Percentiles rank a stretch among this genome's conserved stretches.
Evolutionary conservation across 75 land plant species (phyloP).

Genomic region (Pinus albicaulis): DNA sequence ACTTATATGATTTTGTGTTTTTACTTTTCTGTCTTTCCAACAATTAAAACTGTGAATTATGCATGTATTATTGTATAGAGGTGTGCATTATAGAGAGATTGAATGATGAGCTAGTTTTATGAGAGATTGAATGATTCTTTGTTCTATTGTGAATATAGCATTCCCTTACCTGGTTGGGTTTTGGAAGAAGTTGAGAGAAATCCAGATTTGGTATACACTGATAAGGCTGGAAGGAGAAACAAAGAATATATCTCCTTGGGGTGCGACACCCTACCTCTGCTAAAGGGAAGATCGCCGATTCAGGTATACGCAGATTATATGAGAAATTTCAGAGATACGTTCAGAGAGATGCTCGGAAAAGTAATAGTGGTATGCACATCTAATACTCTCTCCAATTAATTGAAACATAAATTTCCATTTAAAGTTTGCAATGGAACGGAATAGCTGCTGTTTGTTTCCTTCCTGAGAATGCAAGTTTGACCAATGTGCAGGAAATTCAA

Average conservation of each 20-base stretch:
- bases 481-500: constrained; percentile 69
- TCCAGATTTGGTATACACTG: constrained; percentile 85
- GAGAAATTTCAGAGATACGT: constrained; percentile 78
- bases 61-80: too few relatives aligned
- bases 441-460: too few relatives aligned
- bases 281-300: constrained; percentile 89
- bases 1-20: too few relatives aligned
- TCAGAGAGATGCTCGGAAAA: constrained; percentile 62
- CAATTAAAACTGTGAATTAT: too few relatives aligned
- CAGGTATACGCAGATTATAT: constrained; percentile 88
- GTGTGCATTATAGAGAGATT: too few relatives aligned
- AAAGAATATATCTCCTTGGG: constrained; percentile 87
- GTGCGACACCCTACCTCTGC: constrained; percentile 73
- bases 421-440: too few relatives aligned
- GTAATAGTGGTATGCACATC: constrained; percentile 47
- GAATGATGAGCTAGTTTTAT: too few relatives aligned
- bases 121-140: not conserved
- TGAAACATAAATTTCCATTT: too few relatives aligned
- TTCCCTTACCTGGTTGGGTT: not conserved
- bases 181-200: constrained; percentile 36
- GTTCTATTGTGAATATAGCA: not conserved
- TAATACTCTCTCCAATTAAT: too few relatives aligned
- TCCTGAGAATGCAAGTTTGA: not conserved
- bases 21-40: too few relatives aligned
- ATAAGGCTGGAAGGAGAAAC: constrained; percentile 72